Evolutionary conservation across 129 eudicot species (phyloP).

Genomic region (Heracleum sosnowskyi): DNA sequence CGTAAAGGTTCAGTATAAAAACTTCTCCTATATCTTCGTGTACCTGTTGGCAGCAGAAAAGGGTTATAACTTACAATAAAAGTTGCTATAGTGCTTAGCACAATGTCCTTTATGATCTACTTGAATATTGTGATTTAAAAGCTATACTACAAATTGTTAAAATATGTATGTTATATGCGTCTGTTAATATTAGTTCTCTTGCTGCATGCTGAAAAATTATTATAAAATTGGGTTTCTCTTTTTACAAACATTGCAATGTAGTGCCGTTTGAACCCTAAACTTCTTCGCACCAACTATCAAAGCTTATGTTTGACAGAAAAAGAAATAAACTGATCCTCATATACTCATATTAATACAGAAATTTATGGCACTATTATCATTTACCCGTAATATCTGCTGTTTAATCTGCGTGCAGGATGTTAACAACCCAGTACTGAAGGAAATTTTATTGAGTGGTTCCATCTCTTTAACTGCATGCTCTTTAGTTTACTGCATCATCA

Average conservation of each 20-base stretch:
- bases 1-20: background rate
- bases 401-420: conserved; percentile 43
- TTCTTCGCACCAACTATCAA: background rate
- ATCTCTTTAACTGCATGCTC: conserved; percentile 35
- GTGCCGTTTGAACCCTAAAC: too few relatives aligned
- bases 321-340: background rate
- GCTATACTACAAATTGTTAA: background rate
- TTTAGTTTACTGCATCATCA: conserved; percentile 53
- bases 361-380: background rate
- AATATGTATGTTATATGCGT: background rate
- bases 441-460: conserved; percentile 56
- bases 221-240: background rate
- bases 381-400: background rate
- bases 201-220: background rate
- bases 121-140: background rate
- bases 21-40: background rate
- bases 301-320: background rate
- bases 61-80: background rate
- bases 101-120: background rate
- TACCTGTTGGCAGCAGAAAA: background rate
- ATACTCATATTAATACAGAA: background rate
- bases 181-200: background rate
- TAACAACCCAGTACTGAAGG: conserved; percentile 62
- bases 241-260: background rate
- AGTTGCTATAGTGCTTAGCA: background rate